These are phyloP conservation scores for Eucalyptus regnans DNA, from an alignment of 345 rosid genomes.

Conservation along the genomic window DNA sequence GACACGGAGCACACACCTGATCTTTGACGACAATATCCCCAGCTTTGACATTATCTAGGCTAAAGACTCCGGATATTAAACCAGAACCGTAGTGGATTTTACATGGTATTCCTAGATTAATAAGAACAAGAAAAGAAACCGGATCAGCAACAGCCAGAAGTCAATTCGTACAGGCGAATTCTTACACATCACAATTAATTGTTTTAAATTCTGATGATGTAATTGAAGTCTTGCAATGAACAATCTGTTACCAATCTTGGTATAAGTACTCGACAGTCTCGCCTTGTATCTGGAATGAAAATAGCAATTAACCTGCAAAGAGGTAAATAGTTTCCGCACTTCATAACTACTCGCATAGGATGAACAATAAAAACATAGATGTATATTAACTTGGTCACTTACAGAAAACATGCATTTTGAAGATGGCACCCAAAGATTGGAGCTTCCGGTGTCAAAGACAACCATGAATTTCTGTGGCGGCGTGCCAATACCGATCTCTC, in stretches of 20 bases:
- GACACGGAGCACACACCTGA: constrained; percentile 20
- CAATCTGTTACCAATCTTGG: constrained; percentile 32
- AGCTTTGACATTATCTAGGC: constrained; percentile 41
- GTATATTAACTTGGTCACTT: neutral
- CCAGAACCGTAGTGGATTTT: constrained; percentile 31
- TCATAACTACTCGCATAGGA: no score
- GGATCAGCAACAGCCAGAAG: neutral
- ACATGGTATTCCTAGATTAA: constrained; percentile 31
- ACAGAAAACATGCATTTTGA: constrained; percentile 48
- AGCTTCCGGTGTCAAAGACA: constrained; percentile 49
- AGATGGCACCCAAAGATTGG: constrained; percentile 65
- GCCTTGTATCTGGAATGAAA: constrained; percentile 43
- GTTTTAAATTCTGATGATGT: neutral
- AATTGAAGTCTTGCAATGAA: neutral
- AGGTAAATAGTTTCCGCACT: neutral
- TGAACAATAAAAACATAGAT: neutral
- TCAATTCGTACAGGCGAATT: neutral
- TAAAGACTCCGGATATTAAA: constrained; percentile 34
- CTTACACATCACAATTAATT: neutral
- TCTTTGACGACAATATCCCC: constrained; percentile 27
- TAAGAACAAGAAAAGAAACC: neutral
- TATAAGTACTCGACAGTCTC: constrained; percentile 34
- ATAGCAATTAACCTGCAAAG: constrained; percentile 43
- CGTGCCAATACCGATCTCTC: constrained; percentile 52
- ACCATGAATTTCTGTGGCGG: constrained; percentile 48